phyloP scores from a whole-genome alignment of 2,329 filamentous ascomycete species.

The Scedosporium dehoogii region DNA sequence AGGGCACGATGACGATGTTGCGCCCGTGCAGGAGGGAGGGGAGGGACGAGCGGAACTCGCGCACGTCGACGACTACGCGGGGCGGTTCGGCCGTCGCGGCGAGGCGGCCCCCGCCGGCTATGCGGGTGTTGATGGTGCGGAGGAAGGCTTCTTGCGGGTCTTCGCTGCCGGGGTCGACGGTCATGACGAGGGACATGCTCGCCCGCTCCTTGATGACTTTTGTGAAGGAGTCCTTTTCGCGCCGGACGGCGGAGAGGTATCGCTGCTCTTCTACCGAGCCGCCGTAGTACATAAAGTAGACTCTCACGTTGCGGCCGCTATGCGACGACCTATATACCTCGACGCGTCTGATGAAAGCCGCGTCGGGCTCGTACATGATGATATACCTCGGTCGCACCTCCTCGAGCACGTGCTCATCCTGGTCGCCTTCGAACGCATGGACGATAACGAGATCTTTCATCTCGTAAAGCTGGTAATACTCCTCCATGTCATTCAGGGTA shows the following conservation, averaged over 20 bases:
- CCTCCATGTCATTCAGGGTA: slow-evolving; percentile 82
- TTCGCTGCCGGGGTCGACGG: slow-evolving; percentile 58
- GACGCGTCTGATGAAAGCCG: slow-evolving; percentile 85
- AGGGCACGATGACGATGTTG: slow-evolving; percentile 80
- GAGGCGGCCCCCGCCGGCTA: slow-evolving; percentile 83
- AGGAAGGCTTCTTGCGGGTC: slow-evolving; percentile 89
- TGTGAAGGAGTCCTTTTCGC: slow-evolving; percentile 94
- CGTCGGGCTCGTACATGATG: slow-evolving; percentile 96
- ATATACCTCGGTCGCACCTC: slow-evolving; percentile 90
- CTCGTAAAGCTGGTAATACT: slow-evolving; percentile 85
- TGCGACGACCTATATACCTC: slow-evolving; percentile 96
- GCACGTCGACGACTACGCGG: slow-evolving; percentile 86
- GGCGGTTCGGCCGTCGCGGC: slow-evolving; percentile 78
- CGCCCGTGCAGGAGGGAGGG: slow-evolving; percentile 86
- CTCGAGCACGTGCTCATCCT: slow-evolving; percentile 93
- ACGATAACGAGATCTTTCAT: slow-evolving; percentile 82
- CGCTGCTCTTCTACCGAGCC: slow-evolving; percentile 92
- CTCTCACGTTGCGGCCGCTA: slow-evolving; percentile 75
- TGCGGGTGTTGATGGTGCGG: slow-evolving; percentile 90
- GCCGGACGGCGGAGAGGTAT: slow-evolving; percentile 79
- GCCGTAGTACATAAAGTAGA: slow-evolving; percentile 96
- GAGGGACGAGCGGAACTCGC: slow-evolving; percentile 88
- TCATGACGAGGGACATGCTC: slow-evolving; percentile 83
- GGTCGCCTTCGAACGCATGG: slow-evolving; percentile 89
- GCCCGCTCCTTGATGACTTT: slow-evolving; percentile 90